Evolutionary conservation across 202 grass and related monocot genomes (phyloP).

Genomic region (Brachypodium distachyon): DNA sequence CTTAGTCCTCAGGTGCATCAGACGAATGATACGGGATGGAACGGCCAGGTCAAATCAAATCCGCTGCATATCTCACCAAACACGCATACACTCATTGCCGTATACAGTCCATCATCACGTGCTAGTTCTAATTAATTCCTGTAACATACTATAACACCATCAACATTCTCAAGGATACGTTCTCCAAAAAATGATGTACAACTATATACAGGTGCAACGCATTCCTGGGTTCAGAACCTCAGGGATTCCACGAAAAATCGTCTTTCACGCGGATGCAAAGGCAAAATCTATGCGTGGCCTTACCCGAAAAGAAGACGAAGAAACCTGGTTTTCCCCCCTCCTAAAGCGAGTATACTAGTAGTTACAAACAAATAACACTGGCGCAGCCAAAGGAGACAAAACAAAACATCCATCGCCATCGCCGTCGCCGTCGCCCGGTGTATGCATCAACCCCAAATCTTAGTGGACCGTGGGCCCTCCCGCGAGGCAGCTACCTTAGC

Average conservation of each 20-base stretch:
- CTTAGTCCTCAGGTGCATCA: not conserved
- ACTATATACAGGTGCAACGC: too few relatives aligned
- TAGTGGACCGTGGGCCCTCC: constrained; percentile 24
- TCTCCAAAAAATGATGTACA: too few relatives aligned
- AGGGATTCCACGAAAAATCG: not conserved
- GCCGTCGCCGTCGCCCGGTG: not conserved
- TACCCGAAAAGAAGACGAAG: not conserved
- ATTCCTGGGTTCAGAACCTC: too few relatives aligned
- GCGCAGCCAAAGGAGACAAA: constrained; percentile 34
- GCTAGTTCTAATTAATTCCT: not conserved
- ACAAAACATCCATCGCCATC: constrained; percentile 8
- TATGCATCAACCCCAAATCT: constrained; percentile 27
- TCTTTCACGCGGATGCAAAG: not conserved
- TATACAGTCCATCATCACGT: constrained; percentile 9
- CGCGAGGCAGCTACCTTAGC: not conserved
- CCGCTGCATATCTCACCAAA: constrained; percentile 36
- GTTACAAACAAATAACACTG: constrained; percentile 8
- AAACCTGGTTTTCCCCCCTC: not conserved
- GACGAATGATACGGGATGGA: constrained; percentile 15
- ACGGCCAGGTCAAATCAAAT: constrained; percentile 33
- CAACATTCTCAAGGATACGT: not conserved
- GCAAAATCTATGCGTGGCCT: not conserved
- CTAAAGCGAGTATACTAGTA: not conserved
- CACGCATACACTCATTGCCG: not conserved
- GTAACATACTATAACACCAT: not conserved